Evolutionary conservation across 768 basidiomycete species (phyloP).

Genomic region (Kwoniella dejecticola): DNA sequence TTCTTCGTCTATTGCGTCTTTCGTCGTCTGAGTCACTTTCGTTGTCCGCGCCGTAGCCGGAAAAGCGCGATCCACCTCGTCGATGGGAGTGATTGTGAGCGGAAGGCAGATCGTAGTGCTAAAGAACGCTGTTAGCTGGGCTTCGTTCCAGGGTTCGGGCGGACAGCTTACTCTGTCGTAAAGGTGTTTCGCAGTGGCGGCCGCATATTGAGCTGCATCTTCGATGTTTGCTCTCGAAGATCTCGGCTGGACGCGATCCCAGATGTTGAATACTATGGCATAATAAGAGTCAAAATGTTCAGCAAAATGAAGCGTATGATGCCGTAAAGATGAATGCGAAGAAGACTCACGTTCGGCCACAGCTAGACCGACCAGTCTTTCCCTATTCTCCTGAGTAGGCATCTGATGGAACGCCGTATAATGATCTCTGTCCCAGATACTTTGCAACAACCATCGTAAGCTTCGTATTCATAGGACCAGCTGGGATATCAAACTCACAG

Average conservation of each 20-base stretch:
- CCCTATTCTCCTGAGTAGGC: slow-evolving; percentile 48
- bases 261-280: slow-evolving; percentile 42
- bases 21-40: slow-evolving; percentile 35
- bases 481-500: slow-evolving; percentile 46
- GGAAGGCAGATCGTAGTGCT: slow-evolving; percentile 49
- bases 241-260: slow-evolving; percentile 42
- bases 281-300: background rate
- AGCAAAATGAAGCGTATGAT: background rate
- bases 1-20: slow-evolving; percentile 29
- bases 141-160: background rate
- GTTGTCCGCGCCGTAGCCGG: slow-evolving; percentile 36
- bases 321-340: too few species aligned
- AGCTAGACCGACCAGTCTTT: slow-evolving; percentile 51
- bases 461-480: slow-evolving; percentile 3
- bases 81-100: slow-evolving; percentile 16
- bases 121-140: slow-evolving; percentile 1
- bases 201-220: slow-evolving; percentile 48
- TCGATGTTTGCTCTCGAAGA: slow-evolving; percentile 33
- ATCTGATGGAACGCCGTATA: slow-evolving; percentile 41
- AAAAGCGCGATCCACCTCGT: slow-evolving; percentile 22
- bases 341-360: slow-evolving; percentile 49
- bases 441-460: background rate
- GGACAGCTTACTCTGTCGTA: slow-evolving; percentile 42
- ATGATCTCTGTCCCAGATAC: slow-evolving; percentile 53
- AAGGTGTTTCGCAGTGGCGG: slow-evolving; percentile 49